Conservation (phyloP, 768 basidiomycete species). For the Lepiota brunneoincarnata region DNA sequence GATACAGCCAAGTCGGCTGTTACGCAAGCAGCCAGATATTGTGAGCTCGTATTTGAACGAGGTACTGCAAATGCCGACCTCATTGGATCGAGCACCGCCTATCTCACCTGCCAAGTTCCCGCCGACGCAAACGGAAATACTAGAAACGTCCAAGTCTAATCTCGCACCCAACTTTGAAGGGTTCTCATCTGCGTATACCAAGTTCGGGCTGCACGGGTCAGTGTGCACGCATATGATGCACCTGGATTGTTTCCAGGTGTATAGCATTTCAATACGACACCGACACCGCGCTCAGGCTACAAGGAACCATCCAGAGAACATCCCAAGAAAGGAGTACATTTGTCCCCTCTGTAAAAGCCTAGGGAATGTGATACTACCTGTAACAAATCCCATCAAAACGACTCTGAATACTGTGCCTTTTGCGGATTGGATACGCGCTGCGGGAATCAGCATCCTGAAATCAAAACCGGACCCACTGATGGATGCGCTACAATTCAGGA, state of each 20-base stretch:
- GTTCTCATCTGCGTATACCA: conserved; percentile 66
- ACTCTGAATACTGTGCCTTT: conserved; percentile 62
- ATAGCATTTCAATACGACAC: conserved; percentile 81
- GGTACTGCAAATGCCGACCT: conserved; percentile 55
- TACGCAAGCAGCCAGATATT: conserved; percentile 75
- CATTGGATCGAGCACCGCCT: conserved; percentile 56
- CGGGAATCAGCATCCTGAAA: conserved; percentile 87
- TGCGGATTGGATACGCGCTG: conserved; percentile 86
- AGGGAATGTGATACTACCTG: conserved; percentile 91
- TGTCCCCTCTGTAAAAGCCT: conserved; percentile 97
- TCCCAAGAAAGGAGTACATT: conserved; percentile 91
- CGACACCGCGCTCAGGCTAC: conserved; percentile 88
- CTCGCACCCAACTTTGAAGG: conserved; percentile 62
- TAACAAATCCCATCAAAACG: conserved; percentile 49
- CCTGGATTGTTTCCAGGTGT: conserved; percentile 88
- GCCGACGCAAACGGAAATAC: conserved; percentile 46
- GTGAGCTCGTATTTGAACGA: conserved; percentile 70
- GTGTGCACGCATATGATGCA: conserved; percentile 99
- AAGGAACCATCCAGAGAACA: conserved; percentile 91
- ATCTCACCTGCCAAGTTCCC: conserved; percentile 38
- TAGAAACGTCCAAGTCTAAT: conserved; percentile 40
- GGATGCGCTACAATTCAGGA: conserved; percentile 72
- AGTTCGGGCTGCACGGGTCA: conserved; percentile 84
- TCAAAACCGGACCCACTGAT: conserved; percentile 71
- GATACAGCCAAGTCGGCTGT: conserved; percentile 82